Evolutionary conservation across 2,329 filamentous ascomycete genomes (phyloP), one percentile per base, ranked within the genome.

Genomic region (Beauveria scarabaeidicola): DNA sequence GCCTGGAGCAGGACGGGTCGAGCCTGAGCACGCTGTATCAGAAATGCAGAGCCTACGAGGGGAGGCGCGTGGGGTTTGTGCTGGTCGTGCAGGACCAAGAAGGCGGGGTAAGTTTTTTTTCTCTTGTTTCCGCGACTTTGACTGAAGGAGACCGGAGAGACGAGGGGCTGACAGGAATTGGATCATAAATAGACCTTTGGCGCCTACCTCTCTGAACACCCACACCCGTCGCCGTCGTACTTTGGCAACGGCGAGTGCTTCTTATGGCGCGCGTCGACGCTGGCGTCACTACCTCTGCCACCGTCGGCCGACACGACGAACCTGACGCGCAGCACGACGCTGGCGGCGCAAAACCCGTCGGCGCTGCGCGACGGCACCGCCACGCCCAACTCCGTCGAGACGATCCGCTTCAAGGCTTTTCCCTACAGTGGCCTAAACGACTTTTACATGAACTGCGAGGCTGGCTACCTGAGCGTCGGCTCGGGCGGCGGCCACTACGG

Each of bases 191-290:
- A 87, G 82, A 82, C 91, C 46, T 99, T 99, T 71, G 94, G 94
- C 69, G 92, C 92, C 57, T 97, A 97, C 72, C 84, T 97, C 58
- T 95, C 91, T 56, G 93, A 99, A 71, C 81, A 89, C 54, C 92
- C 93, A 11, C 89, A 88, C 66, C 90, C 91, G 0, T 79, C 85
- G 1, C 76, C 90, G 2, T 89, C 92, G 64, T 99, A 96, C 78
- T 99, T 90, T 72, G 94, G 94, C 68, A 97, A 91, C 13, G 94
- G 94, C 67, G 94, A 99, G 74, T 97, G 93, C 74, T 99, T 88
- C 52, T 81, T 87, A 62, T 87, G 83, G 70, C 73, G 85, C 19
- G 82, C 84, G 36, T 86, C 83, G 1, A 78, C 79, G 15, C 69
- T 86, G 29, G 78, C 81, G 8, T 83, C 78, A 41, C 71, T 81